Conservation (phyloP, 148 eudicot genomes). For the Rhododendron simsii region DNA sequence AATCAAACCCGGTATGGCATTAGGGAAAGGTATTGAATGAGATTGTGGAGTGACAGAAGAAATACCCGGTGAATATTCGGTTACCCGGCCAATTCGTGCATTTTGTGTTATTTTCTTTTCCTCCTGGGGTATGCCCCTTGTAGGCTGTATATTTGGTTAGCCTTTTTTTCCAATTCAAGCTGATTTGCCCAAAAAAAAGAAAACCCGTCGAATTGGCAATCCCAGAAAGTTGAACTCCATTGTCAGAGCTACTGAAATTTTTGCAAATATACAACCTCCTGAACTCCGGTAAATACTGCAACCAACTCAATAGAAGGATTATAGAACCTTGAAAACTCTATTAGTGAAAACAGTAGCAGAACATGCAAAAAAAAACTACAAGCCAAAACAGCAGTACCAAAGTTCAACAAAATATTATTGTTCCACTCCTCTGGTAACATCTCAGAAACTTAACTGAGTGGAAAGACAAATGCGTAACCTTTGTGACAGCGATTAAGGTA, state of each 20-base stretch:
- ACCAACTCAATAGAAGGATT: conserved; percentile 7
- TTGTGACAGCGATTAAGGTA: neutral
- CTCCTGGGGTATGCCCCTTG: too few relatives aligned
- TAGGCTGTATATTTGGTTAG: too few relatives aligned
- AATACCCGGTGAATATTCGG: too few relatives aligned
- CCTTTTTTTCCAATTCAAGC: too few relatives aligned
- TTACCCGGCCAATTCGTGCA: too few relatives aligned
- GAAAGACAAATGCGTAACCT: neutral
- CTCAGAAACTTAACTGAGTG: neutral
- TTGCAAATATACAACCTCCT: conserved; percentile 69
- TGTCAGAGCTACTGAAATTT: conserved; percentile 19
- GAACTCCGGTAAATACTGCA: conserved; percentile 68
- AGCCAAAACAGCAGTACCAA: neutral
- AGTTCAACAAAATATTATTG: neutral
- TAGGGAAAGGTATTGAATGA: neutral
- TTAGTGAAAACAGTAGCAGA: neutral
- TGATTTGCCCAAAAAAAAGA: too few relatives aligned
- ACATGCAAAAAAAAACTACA: neutral
- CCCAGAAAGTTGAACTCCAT: conserved; percentile 64
- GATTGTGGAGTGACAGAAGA: neutral
- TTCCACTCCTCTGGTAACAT: neutral
- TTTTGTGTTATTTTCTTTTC: too few relatives aligned
- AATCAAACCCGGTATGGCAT: neutral
- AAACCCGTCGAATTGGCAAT: conserved; percentile 80
- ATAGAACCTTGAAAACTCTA: neutral